Evolutionary conservation across 208 protist species (phyloP), one percentile per base, ranked within the genome.

Genomic region (Leishmania major): DNA sequence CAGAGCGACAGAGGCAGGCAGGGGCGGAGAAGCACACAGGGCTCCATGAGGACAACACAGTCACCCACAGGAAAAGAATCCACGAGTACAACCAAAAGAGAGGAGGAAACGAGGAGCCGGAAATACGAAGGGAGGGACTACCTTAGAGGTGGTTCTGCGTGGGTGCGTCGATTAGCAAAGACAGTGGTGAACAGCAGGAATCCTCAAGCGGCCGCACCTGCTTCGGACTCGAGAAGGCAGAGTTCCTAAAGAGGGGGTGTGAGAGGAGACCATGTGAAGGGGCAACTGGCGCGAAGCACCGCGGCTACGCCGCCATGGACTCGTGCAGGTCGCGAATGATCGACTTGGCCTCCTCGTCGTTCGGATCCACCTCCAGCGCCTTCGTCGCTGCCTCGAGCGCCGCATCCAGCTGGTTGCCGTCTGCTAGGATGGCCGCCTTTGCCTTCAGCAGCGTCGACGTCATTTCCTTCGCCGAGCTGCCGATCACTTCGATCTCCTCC

Each of bases 391-490:
- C 90, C 67, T 82, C 81, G n/a, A 95, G 83, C 45, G 95, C 95
- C 66, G 95, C 93, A 6, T 67, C 73, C 55, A 97, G 81, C 77
- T 84, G 90, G 10, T 92, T 91, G 55, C 87, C 87, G 78, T 98
- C 95, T 19, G 95, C 95, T 3, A 98, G 85, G 72, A 98, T 95
- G 22, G 95, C 95, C 1, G 95, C 93, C 87, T 96, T 96, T 47
- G 95, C 93, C 88, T 98, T 98, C 64, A 92, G 86, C 62, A 98
- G 88, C 51, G 92, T 95, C 64, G 89, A 83, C 31, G 88, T 94
- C 70, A 83, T 80, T 17, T 91, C 87, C 66, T 85, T 87, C 4
- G 76, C 84, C 28, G 88, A 87, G 70, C 82, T 85, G 64, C 79
- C 88, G 6, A 92, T 80, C 25, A 90, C 90, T 55, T 98, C 93